Percentiles rank a stretch among this genome's conserved stretches.
These are phyloP conservation scores for Margaritispora aquatica DNA, from an alignment of 495 filamentous ascomycete genomes.

Conservation along the genomic window DNA sequence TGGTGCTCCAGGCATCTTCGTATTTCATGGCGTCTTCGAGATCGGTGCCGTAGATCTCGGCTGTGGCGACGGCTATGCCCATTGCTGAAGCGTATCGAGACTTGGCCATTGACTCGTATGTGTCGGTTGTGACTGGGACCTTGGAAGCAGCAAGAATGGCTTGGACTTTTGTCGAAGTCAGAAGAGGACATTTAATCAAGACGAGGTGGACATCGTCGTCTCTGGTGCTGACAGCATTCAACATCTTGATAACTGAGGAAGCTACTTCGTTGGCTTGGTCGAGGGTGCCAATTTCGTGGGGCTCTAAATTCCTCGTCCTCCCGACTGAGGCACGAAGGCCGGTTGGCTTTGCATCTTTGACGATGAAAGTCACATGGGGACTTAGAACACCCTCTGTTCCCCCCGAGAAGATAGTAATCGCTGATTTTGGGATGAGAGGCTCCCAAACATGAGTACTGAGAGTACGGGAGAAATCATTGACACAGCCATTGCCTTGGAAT, in stretches of 20 bases:
- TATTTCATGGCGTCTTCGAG: conserved; percentile 16
- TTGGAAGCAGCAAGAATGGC: conserved; percentile 9
- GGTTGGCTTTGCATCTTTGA: conserved; percentile 8
- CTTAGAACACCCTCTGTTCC: conserved; percentile 24
- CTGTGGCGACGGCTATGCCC: conserved; percentile 21
- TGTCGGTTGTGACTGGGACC: conserved; percentile 21
- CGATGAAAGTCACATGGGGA: conserved; percentile 24
- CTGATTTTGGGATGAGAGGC: conserved; percentile 16
- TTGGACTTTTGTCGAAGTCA: conserved; percentile 20
- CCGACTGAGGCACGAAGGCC: conserved; percentile 22
- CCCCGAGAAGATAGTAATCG: conserved; percentile 23
- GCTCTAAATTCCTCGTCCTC: conserved; percentile 18
- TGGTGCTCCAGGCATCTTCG: conserved; percentile 14
- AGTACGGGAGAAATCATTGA: conserved; percentile 25
- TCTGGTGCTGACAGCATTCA: conserved; percentile 3
- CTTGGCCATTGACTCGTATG: conserved; percentile 25
- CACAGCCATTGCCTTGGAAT: conserved; percentile 22
- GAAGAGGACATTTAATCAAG: conserved; percentile 22
- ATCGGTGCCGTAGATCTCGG: conserved; percentile 7
- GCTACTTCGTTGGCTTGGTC: conserved; percentile 16
- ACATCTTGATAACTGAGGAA: conserved; percentile 2
- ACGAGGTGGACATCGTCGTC: conserved; percentile 19
- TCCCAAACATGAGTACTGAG: conserved; percentile 24
- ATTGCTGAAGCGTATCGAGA: conserved; percentile 20
- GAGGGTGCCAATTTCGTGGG: conserved; percentile 21